A percentile compares a stretch with the other conserved stretches of the same genome.
Conservation (phyloP, 176 grass and related monocot species). For the Coix lacrymajobi region DNA sequence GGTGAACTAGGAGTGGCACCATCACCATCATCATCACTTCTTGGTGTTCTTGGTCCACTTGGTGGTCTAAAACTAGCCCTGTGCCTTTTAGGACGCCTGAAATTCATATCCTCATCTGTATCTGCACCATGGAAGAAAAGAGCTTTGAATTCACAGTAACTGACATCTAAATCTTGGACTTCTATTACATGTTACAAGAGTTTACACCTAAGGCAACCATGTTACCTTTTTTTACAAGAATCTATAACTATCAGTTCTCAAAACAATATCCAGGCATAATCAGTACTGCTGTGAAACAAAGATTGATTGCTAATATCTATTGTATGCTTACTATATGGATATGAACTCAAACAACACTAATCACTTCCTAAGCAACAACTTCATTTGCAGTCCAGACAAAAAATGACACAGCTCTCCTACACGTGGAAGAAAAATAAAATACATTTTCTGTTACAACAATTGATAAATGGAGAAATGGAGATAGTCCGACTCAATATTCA, state of each 20-base stretch:
- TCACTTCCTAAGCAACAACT: background rate
- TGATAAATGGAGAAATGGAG: background rate
- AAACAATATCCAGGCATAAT: background rate
- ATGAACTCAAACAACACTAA: background rate
- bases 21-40: conserved; percentile 83
- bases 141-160: background rate
- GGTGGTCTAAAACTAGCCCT: conserved; percentile 73
- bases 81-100: conserved; percentile 83
- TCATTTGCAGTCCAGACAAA: background rate
- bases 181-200: background rate
- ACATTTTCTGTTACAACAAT: background rate
- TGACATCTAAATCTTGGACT: background rate
- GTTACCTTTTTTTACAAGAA: background rate
- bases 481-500: background rate
- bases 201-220: background rate
- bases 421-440: background rate
- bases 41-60: conserved; percentile 62
- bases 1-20: conserved; percentile 80
- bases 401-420: background rate
- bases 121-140: conserved; percentile 41
- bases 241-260: background rate
- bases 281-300: background rate
- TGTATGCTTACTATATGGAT: background rate
- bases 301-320: background rate
- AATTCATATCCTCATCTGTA: conserved; percentile 75